These are phyloP conservation scores for Sistotremastrum niveocremeum DNA, from an alignment of 768 basidiomycete genomes.

Conservation along the genomic window DNA sequence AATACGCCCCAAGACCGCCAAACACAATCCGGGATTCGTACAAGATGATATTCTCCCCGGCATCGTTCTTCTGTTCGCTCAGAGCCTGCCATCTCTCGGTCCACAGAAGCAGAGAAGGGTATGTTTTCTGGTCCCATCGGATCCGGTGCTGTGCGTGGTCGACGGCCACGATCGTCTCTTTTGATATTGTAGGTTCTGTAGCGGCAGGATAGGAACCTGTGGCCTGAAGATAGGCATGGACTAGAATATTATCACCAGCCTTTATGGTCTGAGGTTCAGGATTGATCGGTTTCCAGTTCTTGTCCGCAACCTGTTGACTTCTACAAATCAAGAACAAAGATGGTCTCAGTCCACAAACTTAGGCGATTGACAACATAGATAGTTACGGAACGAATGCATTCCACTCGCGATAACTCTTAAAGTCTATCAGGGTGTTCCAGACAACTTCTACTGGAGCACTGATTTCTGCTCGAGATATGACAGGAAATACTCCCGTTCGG, in stretches of 20 bases:
- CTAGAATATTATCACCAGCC: too few species aligned
- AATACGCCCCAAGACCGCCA: constrained; percentile 37
- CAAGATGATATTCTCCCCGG: constrained; percentile 34
- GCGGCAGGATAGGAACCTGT: too few species aligned
- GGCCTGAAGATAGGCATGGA: too few species aligned
- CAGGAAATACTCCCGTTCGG: too few species aligned
- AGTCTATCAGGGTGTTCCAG: constrained; percentile 49
- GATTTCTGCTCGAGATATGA: constrained; percentile 20
- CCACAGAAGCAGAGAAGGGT: constrained; percentile 34
- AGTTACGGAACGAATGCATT: constrained; percentile 16
- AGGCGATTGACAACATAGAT: too few species aligned
- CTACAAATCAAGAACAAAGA: too few species aligned
- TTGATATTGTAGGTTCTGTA: too few species aligned
- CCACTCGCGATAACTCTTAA: constrained; percentile 51
- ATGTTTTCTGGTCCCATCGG: constrained; percentile 35
- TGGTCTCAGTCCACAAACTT: too few species aligned
- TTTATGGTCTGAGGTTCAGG: too few species aligned
- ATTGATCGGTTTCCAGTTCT: too few species aligned
- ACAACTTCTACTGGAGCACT: constrained; percentile 49
- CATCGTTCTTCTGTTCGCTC: constrained; percentile 26
- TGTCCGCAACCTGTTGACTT: too few species aligned
- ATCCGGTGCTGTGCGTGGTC: constrained; percentile 42
- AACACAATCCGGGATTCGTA: constrained; percentile 59
- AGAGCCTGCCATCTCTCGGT: constrained; percentile 55
- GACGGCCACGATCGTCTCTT: constrained; percentile 30